Evolutionary conservation across 768 basidiomycete genomes (phyloP), one percentile per base, ranked within the genome.

Genomic region (Tephrocybe sp.): DNA sequence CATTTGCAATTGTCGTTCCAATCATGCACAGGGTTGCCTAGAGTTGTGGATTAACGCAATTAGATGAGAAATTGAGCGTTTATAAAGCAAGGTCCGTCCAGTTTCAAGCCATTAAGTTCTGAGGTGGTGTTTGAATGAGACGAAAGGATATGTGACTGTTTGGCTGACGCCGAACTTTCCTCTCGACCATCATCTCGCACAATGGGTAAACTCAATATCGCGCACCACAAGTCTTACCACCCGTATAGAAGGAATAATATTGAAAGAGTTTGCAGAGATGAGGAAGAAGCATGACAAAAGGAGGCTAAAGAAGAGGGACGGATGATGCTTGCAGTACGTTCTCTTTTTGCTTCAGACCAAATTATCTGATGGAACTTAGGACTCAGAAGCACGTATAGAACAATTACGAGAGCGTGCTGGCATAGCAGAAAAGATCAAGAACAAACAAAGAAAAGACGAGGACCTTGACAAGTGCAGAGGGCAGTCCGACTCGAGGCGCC

Each of bases 191-290:
- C 42, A 47, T 18, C 43, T 36, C 12, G n/a, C 22, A 66, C 53
- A 39, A 91, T 91, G 89, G 89, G 88, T 22, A 89, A 89, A 61
- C 77, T 92, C 19, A 91, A 91, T 63, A 91, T 92, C 64, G 90
- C 90, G 11, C 90, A 92, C 64, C 90, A 91, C 73, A 93, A 93
- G 63, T 91, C 88, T 1, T 92, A 92, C 64, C 90, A 93, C 56
- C 90, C 90, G 0, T 92, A 92, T 61, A 71, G 90, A 31, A 68
- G 83, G 36, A 90, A 93, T 63, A 93, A 93, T 60, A 88, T 92
- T 51, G 88, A 90, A 50, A 79, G 78, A 16, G 88, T 93, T 1
- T 71, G 82, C n/a, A 68, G 62, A 50, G 90, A 93, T 76, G 90
- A 93, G 68, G 91, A 88, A 59, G 87, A 85, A 62, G 91, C 88